Evolutionary conservation across 176 grass and related monocot species (phyloP).

Genomic region (Raddia distichophylla): DNA sequence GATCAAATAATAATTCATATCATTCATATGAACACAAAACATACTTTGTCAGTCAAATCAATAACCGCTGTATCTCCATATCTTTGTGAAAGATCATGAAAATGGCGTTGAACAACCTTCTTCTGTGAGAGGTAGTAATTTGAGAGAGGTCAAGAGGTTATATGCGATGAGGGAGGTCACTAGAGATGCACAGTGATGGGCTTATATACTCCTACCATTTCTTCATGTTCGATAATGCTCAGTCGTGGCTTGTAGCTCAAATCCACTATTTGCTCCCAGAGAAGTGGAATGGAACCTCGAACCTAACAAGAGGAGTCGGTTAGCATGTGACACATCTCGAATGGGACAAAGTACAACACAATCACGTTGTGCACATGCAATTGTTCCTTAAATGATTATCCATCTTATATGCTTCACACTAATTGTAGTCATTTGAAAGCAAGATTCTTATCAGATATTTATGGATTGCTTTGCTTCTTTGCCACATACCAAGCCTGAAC

Average conservation of each 20-base stretch:
- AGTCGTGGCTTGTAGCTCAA: conserved; percentile 94
- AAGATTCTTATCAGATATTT: not conserved
- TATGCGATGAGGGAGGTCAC: conserved; percentile 23
- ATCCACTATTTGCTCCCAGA: conserved; percentile 99
- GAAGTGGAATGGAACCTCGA: conserved; percentile 93
- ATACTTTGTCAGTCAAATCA: conserved; percentile 97
- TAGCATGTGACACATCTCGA: conserved; percentile 35
- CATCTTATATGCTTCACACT: not conserved
- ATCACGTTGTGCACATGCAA: not conserved
- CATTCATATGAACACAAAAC: conserved; percentile 40
- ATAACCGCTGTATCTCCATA: conserved; percentile 72
- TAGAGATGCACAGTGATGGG: not conserved
- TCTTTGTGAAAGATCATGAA: conserved; percentile 88
- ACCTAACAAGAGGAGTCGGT: conserved; percentile 53
- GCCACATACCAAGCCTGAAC: not conserved
- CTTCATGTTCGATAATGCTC: conserved; percentile 81
- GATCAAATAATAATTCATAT: not conserved
- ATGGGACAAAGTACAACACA: conserved; percentile 26
- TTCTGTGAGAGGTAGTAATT: conserved; percentile 53
- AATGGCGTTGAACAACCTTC: conserved; percentile 81
- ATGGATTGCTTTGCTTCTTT: conserved; percentile 11
- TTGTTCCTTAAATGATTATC: not conserved
- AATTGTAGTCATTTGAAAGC: not conserved
- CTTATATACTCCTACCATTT: conserved; percentile 57
- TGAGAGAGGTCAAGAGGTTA: conserved; percentile 40